Conservation (phyloP, 1,284 basidiomycete species). For the Ustilago bromivora region DNA sequence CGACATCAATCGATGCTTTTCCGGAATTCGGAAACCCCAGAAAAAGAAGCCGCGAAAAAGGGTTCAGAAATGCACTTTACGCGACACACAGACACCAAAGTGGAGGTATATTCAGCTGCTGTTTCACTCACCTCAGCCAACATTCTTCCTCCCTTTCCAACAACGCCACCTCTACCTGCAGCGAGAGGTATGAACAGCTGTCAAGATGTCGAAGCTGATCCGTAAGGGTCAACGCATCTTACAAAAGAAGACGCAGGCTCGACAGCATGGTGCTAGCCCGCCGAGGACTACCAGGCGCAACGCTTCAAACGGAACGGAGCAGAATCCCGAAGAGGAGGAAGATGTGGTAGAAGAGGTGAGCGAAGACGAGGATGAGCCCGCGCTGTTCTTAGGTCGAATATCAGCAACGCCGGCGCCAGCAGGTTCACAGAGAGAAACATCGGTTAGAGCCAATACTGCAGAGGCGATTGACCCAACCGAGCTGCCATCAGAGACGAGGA, state of each 20-base stretch:
- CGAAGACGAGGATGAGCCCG: neutral
- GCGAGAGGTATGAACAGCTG: conserved; percentile 8
- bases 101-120: conserved; percentile 25
- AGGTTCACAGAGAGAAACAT: neutral
- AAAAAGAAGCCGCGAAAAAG: conserved; percentile 15
- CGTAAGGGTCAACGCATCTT: conserved; percentile 51
- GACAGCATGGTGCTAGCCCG: conserved; percentile 14
- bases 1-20: neutral
- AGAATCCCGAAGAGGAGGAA: conserved; percentile 3
- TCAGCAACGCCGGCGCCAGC: conserved; percentile 29
- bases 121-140: conserved; percentile 17
- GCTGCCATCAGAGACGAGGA: conserved; percentile 42
- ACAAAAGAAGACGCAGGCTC: conserved; percentile 28
- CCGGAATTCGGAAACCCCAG: conserved; percentile 15
- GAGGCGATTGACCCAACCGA: conserved; percentile 34
- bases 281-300: neutral
- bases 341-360: conserved; percentile 3
- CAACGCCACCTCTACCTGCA: neutral
- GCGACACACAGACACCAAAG: conserved; percentile 6
- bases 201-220: conserved; percentile 45
- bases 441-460: neutral
- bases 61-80: conserved; percentile 17
- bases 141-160: neutral
- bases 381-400: conserved; percentile 31
- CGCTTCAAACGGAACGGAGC: neutral